These are phyloP conservation scores for Parathielavia hyrcaniae DNA, from an alignment of 495 filamentous ascomycete genomes.

Conservation along the genomic window DNA sequence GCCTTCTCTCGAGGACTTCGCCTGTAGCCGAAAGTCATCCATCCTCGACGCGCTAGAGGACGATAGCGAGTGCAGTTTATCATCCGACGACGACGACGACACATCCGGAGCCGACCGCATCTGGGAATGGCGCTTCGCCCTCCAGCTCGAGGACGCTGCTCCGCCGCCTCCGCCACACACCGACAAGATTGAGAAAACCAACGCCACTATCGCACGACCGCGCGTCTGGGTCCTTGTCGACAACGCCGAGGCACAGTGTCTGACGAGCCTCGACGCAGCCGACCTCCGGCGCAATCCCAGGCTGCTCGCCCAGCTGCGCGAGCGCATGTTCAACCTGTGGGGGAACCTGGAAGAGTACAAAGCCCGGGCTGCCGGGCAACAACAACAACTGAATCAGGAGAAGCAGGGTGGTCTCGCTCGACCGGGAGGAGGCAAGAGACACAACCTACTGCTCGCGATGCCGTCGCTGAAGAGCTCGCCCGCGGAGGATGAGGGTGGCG, in stretches of 20 bases:
- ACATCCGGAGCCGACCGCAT: slow-evolving; percentile 19
- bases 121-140: slow-evolving; percentile 77
- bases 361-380: slow-evolving; percentile 12
- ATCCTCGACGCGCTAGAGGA: slow-evolving; percentile 42
- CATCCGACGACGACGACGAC: slow-evolving; percentile 16
- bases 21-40: slow-evolving; percentile 42
- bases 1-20: slow-evolving; percentile 64
- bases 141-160: slow-evolving; percentile 60
- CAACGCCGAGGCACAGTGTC: slow-evolving; percentile 55
- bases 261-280: slow-evolving; percentile 60
- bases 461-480: slow-evolving; percentile 29
- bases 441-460: neutral
- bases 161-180: slow-evolving; percentile 21
- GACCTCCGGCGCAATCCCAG: slow-evolving; percentile 52
- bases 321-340: slow-evolving; percentile 78
- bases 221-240: slow-evolving; percentile 61
- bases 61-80: slow-evolving; percentile 31
- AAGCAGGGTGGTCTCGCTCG: neutral
- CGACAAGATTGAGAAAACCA: neutral
- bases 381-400: slow-evolving; percentile 5
- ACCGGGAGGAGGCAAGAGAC: neutral
- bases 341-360: slow-evolving; percentile 75
- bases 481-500: slow-evolving; percentile 17
- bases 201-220: slow-evolving; percentile 20
- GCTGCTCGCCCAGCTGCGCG: slow-evolving; percentile 48